Evolutionary conservation across 352 stramenopile genomes (phyloP).

Genomic region (Phytopythium sindhum): DNA sequence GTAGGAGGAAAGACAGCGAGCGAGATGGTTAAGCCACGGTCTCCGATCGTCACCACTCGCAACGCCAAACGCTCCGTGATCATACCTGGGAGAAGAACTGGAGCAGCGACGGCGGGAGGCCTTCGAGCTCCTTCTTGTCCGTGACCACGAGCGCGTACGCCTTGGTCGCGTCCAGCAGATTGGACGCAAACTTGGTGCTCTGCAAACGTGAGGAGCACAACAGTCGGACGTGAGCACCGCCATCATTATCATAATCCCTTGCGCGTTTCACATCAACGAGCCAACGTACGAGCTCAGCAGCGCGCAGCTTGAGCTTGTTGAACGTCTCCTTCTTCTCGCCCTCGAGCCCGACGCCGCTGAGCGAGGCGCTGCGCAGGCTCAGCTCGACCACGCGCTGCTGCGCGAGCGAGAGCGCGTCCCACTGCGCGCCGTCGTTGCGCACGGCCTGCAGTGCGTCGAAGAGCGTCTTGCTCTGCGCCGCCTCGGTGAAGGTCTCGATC

Average conservation of each 20-base stretch:
- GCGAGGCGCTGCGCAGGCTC: slow-evolving; percentile 81
- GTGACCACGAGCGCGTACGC: slow-evolving; percentile 88
- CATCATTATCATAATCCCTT: background rate
- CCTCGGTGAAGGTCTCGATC: slow-evolving; percentile 90
- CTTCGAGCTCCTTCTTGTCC: slow-evolving; percentile 84
- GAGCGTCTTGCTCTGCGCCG: slow-evolving; percentile 90
- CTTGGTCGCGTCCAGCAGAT: slow-evolving; percentile 97
- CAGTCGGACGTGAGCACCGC: background rate
- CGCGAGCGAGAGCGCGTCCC: slow-evolving; percentile 43
- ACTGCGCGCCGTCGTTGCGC: slow-evolving; percentile 49
- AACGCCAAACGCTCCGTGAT: slow-evolving; percentile 1
- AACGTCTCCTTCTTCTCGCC: slow-evolving; percentile 91
- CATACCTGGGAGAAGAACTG: slow-evolving; percentile 87
- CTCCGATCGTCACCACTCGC: background rate
- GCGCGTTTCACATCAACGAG: no score
- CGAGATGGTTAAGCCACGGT: background rate
- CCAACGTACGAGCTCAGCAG: slow-evolving; percentile 80
- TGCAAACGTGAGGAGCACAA: slow-evolving; percentile 19
- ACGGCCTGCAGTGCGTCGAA: slow-evolving; percentile 90
- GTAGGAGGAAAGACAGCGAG: slow-evolving; percentile 16
- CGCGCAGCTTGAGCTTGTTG: slow-evolving; percentile 94
- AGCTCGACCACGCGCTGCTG: slow-evolving; percentile 90
- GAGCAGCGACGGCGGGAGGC: slow-evolving; percentile 89
- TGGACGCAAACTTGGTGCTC: slow-evolving; percentile 96
- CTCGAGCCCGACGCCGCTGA: slow-evolving; percentile 93